Evolutionary conservation across 2,329 filamentous ascomycete genomes (phyloP).

Genomic region (Aspergillus sp.): DNA sequence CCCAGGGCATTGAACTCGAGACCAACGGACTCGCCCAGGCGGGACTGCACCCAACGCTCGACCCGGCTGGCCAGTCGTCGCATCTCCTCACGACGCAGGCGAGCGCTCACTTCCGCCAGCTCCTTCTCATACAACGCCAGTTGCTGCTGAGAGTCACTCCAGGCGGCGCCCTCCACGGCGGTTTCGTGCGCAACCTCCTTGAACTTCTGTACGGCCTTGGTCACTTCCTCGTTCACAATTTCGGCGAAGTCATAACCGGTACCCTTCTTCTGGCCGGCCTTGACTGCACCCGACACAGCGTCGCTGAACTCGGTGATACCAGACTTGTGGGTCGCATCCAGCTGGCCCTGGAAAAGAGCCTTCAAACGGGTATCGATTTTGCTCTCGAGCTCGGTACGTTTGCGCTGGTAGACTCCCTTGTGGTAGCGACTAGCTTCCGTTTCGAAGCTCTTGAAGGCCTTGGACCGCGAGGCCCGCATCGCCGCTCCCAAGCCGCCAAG

Average conservation of each 20-base stretch:
- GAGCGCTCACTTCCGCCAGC: constrained; percentile 80
- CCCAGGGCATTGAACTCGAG: constrained; percentile 96
- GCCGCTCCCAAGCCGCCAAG: constrained; percentile 72
- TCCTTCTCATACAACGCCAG: constrained; percentile 82
- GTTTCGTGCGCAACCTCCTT: constrained; percentile 73
- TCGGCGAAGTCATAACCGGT: constrained; percentile 91
- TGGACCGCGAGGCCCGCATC: constrained; percentile 71
- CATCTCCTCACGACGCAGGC: constrained; percentile 93
- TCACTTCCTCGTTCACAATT: constrained; percentile 83
- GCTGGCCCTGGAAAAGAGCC: constrained; percentile 81
- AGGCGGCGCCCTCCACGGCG: constrained; percentile 74
- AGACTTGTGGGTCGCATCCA: constrained; percentile 83
- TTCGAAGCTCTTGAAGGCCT: constrained; percentile 81
- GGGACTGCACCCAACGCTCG: constrained; percentile 89
- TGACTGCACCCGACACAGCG: constrained; percentile 82
- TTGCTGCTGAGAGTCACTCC: constrained; percentile 86
- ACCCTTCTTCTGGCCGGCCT: constrained; percentile 88
- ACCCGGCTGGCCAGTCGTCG: constrained; percentile 84
- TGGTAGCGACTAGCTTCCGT: constrained; percentile 90
- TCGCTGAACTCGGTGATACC: constrained; percentile 84
- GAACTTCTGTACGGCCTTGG: constrained; percentile 72
- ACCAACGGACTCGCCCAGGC: constrained; percentile 82
- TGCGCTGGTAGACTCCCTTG: constrained; percentile 88
- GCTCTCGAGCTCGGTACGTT: constrained; percentile 77
- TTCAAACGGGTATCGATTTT: constrained; percentile 91